phyloP scores from a whole-genome alignment of 2,329 filamentous ascomycete species.

The Sporothrix mexicana region DNA sequence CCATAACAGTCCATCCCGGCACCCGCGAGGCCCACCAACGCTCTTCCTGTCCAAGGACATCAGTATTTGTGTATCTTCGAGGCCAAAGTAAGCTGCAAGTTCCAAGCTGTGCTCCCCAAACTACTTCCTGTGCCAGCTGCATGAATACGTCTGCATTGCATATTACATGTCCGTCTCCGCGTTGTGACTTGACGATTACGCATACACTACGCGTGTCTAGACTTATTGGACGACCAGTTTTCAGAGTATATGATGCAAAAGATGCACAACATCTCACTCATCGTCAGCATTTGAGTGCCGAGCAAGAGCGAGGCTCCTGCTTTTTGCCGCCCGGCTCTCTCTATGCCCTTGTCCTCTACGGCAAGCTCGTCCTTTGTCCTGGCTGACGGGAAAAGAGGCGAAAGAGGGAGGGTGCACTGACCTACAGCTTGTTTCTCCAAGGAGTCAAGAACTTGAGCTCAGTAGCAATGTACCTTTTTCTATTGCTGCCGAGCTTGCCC shows the following conservation, averaged over 20 bases:
- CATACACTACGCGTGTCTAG: background rate
- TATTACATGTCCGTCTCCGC: background rate
- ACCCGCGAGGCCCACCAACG: background rate
- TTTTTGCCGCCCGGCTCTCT: background rate
- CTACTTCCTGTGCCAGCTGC: background rate
- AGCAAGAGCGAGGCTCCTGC: background rate
- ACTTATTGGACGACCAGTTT: background rate
- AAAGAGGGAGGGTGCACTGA: constrained; percentile 6
- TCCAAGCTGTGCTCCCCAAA: background rate
- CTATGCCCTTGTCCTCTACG: background rate
- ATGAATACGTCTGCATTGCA: background rate
- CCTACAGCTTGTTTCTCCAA: constrained; percentile 14
- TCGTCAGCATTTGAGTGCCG: constrained; percentile 4
- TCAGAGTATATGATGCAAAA: background rate
- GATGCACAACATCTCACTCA: background rate
- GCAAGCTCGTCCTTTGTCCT: background rate
- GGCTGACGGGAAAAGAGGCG: background rate
- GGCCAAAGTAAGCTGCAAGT: background rate
- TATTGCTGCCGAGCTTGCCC: constrained; percentile 18
- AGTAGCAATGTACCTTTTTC: constrained; percentile 1
- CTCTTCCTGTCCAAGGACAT: background rate
- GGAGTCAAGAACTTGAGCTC: background rate
- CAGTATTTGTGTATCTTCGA: background rate
- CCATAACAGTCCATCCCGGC: background rate
- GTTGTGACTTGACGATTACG: constrained; percentile 8